These are phyloP conservation scores for Penicillium hesseltinei DNA, from an alignment of 2,329 filamentous ascomycete genomes.

Conservation along the genomic window DNA sequence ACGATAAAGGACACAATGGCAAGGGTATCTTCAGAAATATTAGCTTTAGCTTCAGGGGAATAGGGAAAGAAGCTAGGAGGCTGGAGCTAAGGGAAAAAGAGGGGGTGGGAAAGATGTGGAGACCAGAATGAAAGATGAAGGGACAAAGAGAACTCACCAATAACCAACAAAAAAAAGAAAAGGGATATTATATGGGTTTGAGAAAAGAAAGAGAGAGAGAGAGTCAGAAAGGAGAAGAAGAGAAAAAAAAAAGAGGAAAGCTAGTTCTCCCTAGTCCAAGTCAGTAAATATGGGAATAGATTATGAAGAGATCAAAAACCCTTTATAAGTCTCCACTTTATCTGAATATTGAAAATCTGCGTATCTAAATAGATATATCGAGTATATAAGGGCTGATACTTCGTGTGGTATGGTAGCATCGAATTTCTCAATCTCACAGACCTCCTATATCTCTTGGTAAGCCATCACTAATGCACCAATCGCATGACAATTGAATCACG, in stretches of 20 bases:
- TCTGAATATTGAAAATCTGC: background rate
- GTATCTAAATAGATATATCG: background rate
- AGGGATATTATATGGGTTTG: background rate
- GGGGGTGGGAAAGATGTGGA: constrained; percentile 17
- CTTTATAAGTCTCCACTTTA: constrained; percentile 9
- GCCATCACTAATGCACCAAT: constrained; percentile 18
- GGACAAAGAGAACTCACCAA: constrained; percentile 1
- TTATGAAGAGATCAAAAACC: background rate
- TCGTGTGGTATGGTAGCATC: constrained; percentile 2
- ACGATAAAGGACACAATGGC: constrained; percentile 6
- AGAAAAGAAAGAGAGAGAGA: background rate
- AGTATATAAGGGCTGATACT: no score
- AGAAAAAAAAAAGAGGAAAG: background rate
- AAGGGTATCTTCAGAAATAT: constrained; percentile 5
- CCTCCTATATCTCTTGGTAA: background rate
- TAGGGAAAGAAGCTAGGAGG: constrained; percentile 9
- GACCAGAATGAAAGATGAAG: constrained; percentile 10
- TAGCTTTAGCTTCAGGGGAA: constrained; percentile 20
- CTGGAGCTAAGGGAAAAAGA: constrained; percentile 20
- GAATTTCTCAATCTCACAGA: constrained; percentile 1
- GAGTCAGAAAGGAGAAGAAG: background rate
- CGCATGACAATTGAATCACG: constrained; percentile 21
- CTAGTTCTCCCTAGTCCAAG: constrained; percentile 1
- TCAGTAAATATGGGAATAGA: background rate
- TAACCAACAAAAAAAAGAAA: background rate